Conservation (phyloP, 257 asterid genomes). For the Petunia secreta region DNA sequence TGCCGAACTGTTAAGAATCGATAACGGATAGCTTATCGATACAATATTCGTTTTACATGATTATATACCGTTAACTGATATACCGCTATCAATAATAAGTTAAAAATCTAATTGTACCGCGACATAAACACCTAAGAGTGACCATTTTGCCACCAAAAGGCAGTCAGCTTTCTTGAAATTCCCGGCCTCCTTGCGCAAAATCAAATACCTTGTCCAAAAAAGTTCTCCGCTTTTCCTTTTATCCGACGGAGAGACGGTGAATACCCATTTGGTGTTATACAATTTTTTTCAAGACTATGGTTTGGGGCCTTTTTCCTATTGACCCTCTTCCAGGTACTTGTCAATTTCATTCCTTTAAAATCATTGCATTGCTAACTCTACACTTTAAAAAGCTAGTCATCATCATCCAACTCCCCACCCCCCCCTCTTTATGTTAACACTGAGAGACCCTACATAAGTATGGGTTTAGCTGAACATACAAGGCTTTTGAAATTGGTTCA, state of each 20-base stretch:
- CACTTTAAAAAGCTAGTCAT: too few species aligned
- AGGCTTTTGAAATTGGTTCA: too few species aligned
- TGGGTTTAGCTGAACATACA: neutral
- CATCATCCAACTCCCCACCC: too few species aligned
- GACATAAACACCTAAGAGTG: too few species aligned
- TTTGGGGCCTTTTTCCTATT: conserved; percentile 86
- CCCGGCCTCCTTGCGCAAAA: too few species aligned
- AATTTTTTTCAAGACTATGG: conserved; percentile 47
- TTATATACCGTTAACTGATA: too few species aligned
- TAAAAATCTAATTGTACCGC: too few species aligned
- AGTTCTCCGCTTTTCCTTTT: neutral
- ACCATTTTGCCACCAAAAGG: neutral
- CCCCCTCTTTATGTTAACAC: neutral
- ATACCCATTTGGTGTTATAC: neutral
- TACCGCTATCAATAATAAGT: too few species aligned
- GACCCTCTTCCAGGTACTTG: conserved; percentile 82
- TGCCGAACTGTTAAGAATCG: too few species aligned
- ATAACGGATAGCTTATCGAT: too few species aligned
- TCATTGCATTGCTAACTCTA: neutral
- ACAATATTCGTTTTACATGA: too few species aligned
- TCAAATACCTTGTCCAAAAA: neutral
- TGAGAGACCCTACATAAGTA: neutral
- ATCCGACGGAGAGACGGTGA: neutral
- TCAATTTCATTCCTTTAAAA: neutral
- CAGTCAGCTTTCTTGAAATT: conserved; percentile 5